These are phyloP conservation scores for Gynandropsis gynandra DNA, from an alignment of 345 rosid species.

Conservation along the genomic window DNA sequence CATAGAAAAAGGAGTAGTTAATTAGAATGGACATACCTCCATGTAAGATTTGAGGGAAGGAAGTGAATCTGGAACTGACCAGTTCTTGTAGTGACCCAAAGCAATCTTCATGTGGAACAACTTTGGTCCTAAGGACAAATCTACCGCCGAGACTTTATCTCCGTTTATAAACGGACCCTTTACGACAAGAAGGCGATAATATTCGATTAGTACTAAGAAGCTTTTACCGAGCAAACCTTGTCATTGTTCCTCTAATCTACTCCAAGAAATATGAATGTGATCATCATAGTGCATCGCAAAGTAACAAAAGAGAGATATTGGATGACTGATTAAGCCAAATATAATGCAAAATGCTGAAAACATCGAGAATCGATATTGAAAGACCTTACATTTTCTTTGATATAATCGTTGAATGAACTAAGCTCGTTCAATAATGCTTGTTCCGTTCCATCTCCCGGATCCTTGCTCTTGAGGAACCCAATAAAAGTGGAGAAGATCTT, in stretches of 20 bases:
- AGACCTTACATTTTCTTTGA: conserved; percentile 55
- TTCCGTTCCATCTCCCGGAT: conserved; percentile 69
- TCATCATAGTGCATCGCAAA: no score
- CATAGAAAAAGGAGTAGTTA: no score
- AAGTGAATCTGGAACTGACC: conserved; percentile 83
- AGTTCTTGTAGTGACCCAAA: conserved; percentile 73
- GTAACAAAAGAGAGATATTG: neutral
- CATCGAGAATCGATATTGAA: no score
- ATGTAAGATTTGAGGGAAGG: conserved; percentile 56
- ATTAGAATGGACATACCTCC: conserved; percentile 72
- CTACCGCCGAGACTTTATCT: conserved; percentile 75
- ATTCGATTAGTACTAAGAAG: no score
- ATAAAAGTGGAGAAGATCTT: conserved; percentile 85
- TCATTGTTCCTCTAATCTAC: no score
- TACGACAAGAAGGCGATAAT: conserved; percentile 7
- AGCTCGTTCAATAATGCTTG: conserved; percentile 68
- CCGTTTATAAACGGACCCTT: conserved; percentile 91
- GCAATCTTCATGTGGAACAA: conserved; percentile 78
- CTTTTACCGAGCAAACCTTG: no score
- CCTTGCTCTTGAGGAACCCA: conserved; percentile 90
- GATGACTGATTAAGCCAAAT: no score
- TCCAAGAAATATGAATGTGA: no score
- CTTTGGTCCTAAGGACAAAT: conserved; percentile 76
- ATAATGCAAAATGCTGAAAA: no score
- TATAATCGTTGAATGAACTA: conserved; percentile 48